phyloP scores from a whole-genome alignment of 2,329 filamentous ascomycete species.

The Aaosphaeria arxii region DNA sequence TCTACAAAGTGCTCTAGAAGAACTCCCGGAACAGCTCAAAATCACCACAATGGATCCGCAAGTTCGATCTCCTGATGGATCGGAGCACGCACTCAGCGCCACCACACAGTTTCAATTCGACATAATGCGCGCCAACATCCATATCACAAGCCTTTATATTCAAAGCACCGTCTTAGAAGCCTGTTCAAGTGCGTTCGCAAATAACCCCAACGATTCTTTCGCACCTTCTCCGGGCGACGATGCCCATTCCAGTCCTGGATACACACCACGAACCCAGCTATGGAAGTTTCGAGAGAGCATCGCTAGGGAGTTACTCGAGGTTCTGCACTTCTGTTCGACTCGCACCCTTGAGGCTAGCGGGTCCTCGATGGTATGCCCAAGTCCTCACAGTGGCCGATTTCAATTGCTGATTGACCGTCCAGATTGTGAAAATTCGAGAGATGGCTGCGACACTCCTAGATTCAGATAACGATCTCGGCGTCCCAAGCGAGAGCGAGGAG shows the following conservation, averaged over 20 bases:
- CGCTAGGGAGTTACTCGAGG: constrained; percentile 11
- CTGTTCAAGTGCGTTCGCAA: constrained; percentile 10
- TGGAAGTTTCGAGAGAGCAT: constrained; percentile 14
- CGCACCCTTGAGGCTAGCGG: constrained; percentile 12
- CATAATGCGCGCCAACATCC: constrained; percentile 13
- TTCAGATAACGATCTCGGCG: constrained; percentile 5
- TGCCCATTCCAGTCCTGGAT: constrained; percentile 1
- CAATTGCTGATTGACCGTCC: neutral
- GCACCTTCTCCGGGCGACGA: constrained; percentile 5
- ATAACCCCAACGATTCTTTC: neutral
- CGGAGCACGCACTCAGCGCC: neutral
- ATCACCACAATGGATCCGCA: constrained; percentile 8
- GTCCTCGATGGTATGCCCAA: constrained; percentile 9
- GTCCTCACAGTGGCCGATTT: neutral
- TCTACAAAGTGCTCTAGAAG: constrained; percentile 8
- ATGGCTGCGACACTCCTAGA: constrained; percentile 12
- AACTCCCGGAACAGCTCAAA: constrained; percentile 8
- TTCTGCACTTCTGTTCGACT: constrained; percentile 12
- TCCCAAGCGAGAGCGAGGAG: constrained; percentile 8
- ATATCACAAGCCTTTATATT: constrained; percentile 14
- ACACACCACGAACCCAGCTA: constrained; percentile 9
- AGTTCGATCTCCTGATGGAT: constrained; percentile 1
- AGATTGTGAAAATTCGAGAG: constrained; percentile 15
- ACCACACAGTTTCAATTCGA: constrained; percentile 8
- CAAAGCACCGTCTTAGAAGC: constrained; percentile 13